These are phyloP conservation scores for Catharanthus roseus DNA, from an alignment of 257 asterid species.

Conservation along the genomic window DNA sequence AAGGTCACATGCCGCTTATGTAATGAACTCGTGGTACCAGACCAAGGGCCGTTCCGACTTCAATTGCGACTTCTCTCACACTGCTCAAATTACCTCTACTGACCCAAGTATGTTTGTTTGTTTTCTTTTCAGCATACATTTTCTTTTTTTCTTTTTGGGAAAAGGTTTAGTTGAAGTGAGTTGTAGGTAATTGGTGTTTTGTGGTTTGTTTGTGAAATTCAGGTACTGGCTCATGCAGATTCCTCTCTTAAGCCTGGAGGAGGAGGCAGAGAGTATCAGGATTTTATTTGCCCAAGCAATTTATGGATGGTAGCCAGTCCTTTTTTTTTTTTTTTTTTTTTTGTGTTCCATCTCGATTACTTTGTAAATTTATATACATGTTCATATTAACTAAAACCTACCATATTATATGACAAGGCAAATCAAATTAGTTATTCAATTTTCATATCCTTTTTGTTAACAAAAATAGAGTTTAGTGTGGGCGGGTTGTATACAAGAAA, in stretches of 20 bases:
- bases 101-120: constrained; percentile 60
- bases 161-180: too few species aligned
- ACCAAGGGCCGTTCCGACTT: constrained; percentile 43
- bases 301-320: too few species aligned
- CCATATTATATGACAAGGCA: background rate
- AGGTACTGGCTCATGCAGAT: constrained; percentile 62
- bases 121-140: background rate
- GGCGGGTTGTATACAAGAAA: too few species aligned
- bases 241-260: constrained; percentile 13
- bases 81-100: constrained; percentile 32
- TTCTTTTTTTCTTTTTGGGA: too few species aligned
- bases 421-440: background rate
- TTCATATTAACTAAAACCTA: constrained; percentile 6
- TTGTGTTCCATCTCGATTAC: background rate
- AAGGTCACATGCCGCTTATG: constrained; percentile 49
- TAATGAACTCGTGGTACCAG: constrained; percentile 69
- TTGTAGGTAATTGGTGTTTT: background rate
- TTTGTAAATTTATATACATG: background rate
- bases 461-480: background rate
- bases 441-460: background rate
- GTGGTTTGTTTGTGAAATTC: constrained; percentile 9
- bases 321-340: too few species aligned
- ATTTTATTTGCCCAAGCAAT: background rate
- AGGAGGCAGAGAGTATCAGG: background rate
- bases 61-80: constrained; percentile 53